Percentiles rank a stretch among this genome's conserved stretches.
Evolutionary conservation across 1,284 basidiomycete species (phyloP).

Genomic region (Microbotryum silenes-acaulis): DNA sequence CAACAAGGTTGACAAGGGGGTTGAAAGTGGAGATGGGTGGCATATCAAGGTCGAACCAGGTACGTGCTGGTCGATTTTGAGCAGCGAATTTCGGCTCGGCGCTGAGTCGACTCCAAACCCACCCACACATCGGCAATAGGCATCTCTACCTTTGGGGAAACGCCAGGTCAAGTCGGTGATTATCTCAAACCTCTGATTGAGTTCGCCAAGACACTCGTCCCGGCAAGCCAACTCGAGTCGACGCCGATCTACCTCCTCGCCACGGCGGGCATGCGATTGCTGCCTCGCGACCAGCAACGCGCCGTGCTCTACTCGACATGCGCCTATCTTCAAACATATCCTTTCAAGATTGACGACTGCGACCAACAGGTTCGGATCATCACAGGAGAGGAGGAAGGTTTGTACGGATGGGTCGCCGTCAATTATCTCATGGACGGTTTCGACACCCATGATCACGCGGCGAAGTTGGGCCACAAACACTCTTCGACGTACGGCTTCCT

Average conservation of each 20-base stretch:
- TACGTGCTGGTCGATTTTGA: conserved; percentile 44
- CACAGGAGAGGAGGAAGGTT: conserved; percentile 93
- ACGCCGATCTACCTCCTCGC: conserved; percentile 93
- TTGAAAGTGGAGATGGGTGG: conserved; percentile 71
- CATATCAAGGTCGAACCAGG: conserved; percentile 88
- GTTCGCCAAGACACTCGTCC: conserved; percentile 75
- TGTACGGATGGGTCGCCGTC: conserved; percentile 98
- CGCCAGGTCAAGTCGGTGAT: conserved; percentile 58
- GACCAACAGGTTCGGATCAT: conserved; percentile 87
- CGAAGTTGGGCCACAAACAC: conserved; percentile 31
- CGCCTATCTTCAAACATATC: conserved; percentile 61
- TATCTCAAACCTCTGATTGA: conserved; percentile 77
- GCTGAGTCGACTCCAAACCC: not conserved
- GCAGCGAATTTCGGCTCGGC: not conserved
- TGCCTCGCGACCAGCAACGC: conserved; percentile 61
- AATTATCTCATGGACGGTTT: conserved; percentile 99
- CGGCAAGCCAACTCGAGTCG: conserved; percentile 67
- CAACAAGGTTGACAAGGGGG: conserved; percentile 86
- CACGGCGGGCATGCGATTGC: conserved; percentile 92
- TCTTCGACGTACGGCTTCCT: conserved; percentile 89
- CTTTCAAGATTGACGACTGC: conserved; percentile 69
- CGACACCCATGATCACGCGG: conserved; percentile 46
- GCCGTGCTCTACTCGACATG: conserved; percentile 70
- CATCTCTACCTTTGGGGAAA: conserved; percentile 70
- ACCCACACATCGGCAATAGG: conserved; percentile 48